Conservation (phyloP, 352 stramenopile species). For the Phytophthora citricola region DNA sequence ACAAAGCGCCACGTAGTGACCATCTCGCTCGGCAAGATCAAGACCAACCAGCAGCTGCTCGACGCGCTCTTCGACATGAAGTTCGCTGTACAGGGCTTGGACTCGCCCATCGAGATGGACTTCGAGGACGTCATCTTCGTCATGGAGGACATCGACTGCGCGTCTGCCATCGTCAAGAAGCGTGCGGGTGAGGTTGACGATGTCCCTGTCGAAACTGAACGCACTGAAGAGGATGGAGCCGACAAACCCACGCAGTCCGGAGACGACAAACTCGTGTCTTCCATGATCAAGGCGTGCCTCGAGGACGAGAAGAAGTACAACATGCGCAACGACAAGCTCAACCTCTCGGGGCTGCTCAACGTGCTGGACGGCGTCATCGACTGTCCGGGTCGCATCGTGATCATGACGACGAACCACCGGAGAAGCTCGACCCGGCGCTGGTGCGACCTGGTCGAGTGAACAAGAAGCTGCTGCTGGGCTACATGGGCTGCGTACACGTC, state of each 20-base stretch:
- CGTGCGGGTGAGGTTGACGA: slow-evolving; percentile 55
- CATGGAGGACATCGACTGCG: slow-evolving; percentile 91
- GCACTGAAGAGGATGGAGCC: background rate
- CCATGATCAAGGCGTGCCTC: slow-evolving; percentile 40
- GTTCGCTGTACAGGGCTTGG: slow-evolving; percentile 63
- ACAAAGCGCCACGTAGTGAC: slow-evolving; percentile 82
- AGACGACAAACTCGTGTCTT: slow-evolving; percentile 44
- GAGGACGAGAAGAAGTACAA: slow-evolving; percentile 39
- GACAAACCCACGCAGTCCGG: slow-evolving; percentile 19
- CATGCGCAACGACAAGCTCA: slow-evolving; percentile 63
- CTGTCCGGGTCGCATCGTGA: slow-evolving; percentile 89
- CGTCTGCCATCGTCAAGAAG: slow-evolving; percentile 71
- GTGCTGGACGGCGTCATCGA: slow-evolving; percentile 93
- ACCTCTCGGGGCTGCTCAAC: slow-evolving; percentile 87
- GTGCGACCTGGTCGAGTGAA: slow-evolving; percentile 92
- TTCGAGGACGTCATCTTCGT: slow-evolving; percentile 92
- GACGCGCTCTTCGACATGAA: slow-evolving; percentile 81
- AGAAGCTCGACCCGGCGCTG: slow-evolving; percentile 93
- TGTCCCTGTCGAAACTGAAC: slow-evolving; percentile 30
- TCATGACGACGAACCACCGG: slow-evolving; percentile 95
- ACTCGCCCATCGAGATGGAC: slow-evolving; percentile 70
- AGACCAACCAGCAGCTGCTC: slow-evolving; percentile 85
- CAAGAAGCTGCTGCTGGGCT: slow-evolving; percentile 80
- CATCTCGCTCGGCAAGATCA: slow-evolving; percentile 75
- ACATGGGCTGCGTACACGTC: slow-evolving; percentile 56